Conservation (phyloP, 2,329 filamentous ascomycete genomes). For the Fonsecaea erecta region DNA sequence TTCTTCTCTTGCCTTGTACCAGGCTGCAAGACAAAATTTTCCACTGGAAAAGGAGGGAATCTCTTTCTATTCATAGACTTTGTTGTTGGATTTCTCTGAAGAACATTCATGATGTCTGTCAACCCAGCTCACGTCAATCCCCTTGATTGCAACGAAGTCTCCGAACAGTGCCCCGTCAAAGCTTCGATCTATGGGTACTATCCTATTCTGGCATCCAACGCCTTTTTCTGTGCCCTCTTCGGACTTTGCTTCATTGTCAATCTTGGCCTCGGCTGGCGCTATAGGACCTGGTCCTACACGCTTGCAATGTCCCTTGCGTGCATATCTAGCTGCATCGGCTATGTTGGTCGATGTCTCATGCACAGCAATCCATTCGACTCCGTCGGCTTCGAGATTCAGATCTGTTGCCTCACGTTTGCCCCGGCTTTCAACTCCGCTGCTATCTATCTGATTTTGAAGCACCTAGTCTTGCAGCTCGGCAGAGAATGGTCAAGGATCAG, state of each 20-base stretch:
- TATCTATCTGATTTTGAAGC: conserved; percentile 62
- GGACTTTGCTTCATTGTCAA: conserved; percentile 55
- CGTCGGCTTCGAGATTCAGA: conserved; percentile 56
- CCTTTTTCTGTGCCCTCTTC: conserved; percentile 59
- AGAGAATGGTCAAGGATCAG: conserved; percentile 53
- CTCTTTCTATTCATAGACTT: background rate
- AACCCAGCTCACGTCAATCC: conserved; percentile 26
- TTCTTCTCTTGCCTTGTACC: background rate
- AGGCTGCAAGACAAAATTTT: background rate
- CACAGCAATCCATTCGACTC: conserved; percentile 57
- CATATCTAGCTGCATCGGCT: conserved; percentile 60
- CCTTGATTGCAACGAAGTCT: conserved; percentile 40
- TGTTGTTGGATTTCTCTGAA: background rate
- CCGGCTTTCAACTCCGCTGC: conserved; percentile 61
- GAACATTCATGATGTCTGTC: conserved; percentile 18
- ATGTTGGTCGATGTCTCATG: conserved; percentile 60
- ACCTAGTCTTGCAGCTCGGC: conserved; percentile 62
- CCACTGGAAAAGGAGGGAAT: background rate
- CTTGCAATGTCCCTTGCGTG: conserved; percentile 53
- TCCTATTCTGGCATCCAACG: conserved; percentile 57
- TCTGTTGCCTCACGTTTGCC: conserved; percentile 61
- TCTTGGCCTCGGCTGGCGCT: conserved; percentile 54
- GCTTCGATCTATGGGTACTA: conserved; percentile 60
- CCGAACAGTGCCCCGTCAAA: conserved; percentile 50
- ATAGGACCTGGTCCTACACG: conserved; percentile 62